These are phyloP conservation scores for Rosa rugosa DNA, from an alignment of 306 rosid genomes.

Conservation along the genomic window DNA sequence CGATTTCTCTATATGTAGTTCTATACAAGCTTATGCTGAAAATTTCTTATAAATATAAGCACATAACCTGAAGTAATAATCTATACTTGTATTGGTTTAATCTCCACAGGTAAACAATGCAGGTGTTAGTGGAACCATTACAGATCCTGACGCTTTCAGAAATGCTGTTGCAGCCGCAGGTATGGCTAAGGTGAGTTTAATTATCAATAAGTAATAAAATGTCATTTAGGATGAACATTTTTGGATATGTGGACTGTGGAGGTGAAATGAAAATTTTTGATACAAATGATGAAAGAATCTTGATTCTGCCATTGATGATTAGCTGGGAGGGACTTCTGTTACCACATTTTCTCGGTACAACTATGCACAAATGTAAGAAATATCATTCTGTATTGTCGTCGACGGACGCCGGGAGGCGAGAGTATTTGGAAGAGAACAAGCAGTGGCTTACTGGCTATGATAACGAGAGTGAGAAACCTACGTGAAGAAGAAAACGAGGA, in stretches of 20 bases:
- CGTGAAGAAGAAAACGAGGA: too few relatives aligned
- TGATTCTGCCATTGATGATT: too few relatives aligned
- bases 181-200: neutral
- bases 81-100: neutral
- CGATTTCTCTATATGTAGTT: neutral
- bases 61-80: neutral
- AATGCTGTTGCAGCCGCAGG: constrained; percentile 3
- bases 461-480: too few relatives aligned
- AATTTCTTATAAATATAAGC: neutral
- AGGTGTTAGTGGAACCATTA: neutral
- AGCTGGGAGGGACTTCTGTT: too few relatives aligned
- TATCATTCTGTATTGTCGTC: too few relatives aligned
- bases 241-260: neutral
- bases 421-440: too few relatives aligned
- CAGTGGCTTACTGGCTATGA: too few relatives aligned
- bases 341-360: too few relatives aligned
- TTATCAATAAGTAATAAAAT: neutral
- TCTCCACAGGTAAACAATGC: constrained; percentile 23
- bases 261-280: neutral
- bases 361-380: too few relatives aligned
- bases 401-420: too few relatives aligned
- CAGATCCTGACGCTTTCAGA: neutral
- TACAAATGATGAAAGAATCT: neutral
- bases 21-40: neutral
- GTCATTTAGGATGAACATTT: neutral